Percentiles rank a stretch among this genome's conserved stretches.
Conservation (phyloP, 345 rosid species). For the Noccaea caerulescens region DNA sequence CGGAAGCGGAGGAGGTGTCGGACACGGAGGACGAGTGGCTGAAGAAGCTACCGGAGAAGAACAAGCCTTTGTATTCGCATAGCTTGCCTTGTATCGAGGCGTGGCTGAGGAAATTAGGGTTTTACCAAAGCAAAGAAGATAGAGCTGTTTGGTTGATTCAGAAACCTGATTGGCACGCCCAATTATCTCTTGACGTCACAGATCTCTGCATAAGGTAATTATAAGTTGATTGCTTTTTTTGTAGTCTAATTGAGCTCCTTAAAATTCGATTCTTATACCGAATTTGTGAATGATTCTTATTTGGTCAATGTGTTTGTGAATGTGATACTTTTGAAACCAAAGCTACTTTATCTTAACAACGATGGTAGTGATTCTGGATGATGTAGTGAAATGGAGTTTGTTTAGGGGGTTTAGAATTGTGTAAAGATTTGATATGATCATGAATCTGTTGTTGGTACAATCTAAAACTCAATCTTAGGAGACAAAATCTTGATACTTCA, state of each 20-base stretch:
- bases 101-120: conserved; percentile 79
- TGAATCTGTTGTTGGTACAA: neutral
- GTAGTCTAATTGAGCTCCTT: neutral
- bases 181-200: conserved; percentile 80
- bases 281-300: neutral
- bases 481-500: neutral
- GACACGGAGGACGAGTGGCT: conserved; percentile 80
- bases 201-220: conserved; percentile 80
- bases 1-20: conserved; percentile 64
- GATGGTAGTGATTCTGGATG: neutral
- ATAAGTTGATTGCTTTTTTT: neutral
- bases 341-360: conserved; percentile 11
- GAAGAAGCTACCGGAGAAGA: conserved; percentile 74
- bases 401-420: neutral
- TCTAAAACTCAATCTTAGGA: neutral
- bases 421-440: neutral
- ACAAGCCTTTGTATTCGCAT: conserved; percentile 83
- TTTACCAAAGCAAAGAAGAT: conserved; percentile 73
- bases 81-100: conserved; percentile 94
- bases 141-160: conserved; percentile 79
- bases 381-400: conserved; percentile 3
- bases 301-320: neutral
- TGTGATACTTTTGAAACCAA: neutral
- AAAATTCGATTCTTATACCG: neutral
- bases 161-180: conserved; percentile 90